Evolutionary conservation across 2,329 filamentous ascomycete genomes (phyloP), one percentile per base, ranked within the genome.

Genomic region (Trichoderma breve): DNA sequence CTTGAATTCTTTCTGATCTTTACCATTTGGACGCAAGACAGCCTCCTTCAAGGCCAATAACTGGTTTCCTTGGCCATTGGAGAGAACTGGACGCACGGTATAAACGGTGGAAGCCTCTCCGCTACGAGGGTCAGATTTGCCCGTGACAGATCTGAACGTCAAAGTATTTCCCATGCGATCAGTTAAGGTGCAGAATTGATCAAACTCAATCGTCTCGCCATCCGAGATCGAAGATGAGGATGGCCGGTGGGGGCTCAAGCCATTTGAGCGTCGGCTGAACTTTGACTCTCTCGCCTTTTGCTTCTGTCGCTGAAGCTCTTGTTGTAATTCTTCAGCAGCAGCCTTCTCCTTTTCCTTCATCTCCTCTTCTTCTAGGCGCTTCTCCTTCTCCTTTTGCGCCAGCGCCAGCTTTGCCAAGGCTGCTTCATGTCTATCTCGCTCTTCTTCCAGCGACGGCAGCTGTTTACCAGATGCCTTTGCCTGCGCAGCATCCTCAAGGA

Each of bases 391-490:
- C 73, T 84, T 85, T 73, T 89, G 85, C 78, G 86, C 87, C 80
- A 84, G 83, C 75, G 87, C 92, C 66, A 89, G 82, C 77, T 86
- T 86, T 60, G 89, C 89, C 32, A 93, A 85, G 28, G 88, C 89
- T 26, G 92, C 92, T 82, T 97, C 93, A 74, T 97, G 93, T 15
- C 90, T 90, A 32, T 92, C 94, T 51, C 95, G 89, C 81, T 98
- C 95, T 77, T 97, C 94, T 77, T 97, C 94, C 7, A 98, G 85
- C 36, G 94, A 97, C 1, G 94, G 94, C 18, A 97, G 84, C 73
- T 94, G 88, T 70, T 90, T 88, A 36, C 93, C 92, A 70, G 91
- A 89, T 62, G 92, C 91, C 76, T 92, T 92, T 32, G 91, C 90
- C 75, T 91, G 86, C 1, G 94, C 93, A n/a, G 93, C 93, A 80